phyloP scores from a whole-genome alignment of 805 yeast species.

The Kluyveromyces aestuarii region DNA sequence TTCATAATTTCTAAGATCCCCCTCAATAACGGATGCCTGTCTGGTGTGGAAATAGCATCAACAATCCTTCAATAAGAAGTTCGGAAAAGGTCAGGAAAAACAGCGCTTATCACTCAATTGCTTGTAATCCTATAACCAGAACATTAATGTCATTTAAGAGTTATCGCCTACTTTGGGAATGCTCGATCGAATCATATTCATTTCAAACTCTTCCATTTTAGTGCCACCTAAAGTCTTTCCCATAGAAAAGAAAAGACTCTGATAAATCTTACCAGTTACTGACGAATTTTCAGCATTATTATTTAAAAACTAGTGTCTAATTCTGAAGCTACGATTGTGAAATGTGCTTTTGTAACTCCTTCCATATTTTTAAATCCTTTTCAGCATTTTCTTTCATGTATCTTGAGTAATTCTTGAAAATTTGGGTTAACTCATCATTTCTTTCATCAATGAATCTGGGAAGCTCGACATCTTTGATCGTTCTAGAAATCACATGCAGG shows the following conservation, averaged over 20 bases:
- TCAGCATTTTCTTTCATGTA: conserved; percentile 23
- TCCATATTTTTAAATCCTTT: conserved; percentile 24
- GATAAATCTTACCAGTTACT: conserved; percentile 1
- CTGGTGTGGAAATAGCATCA: too few relatives aligned
- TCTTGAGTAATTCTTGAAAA: conserved; percentile 20
- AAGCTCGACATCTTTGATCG: conserved; percentile 26
- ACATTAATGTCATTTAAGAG: too few relatives aligned
- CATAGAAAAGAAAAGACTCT: neutral
- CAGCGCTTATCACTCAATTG: too few relatives aligned
- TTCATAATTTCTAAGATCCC: too few relatives aligned
- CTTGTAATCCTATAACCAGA: too few relatives aligned
- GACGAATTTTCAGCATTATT: conserved; percentile 14
- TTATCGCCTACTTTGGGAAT: too few relatives aligned
- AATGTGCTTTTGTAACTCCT: conserved; percentile 10
- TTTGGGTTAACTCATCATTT: conserved; percentile 15
- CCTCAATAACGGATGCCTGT: too few relatives aligned
- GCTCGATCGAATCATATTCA: too few relatives aligned
- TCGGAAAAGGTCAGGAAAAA: too few relatives aligned
- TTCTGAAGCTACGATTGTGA: neutral
- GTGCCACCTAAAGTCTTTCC: too few relatives aligned
- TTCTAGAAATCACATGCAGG: conserved; percentile 20
- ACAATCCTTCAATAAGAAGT: too few relatives aligned
- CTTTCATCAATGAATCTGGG: conserved; percentile 21
- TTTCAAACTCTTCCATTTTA: too few relatives aligned
- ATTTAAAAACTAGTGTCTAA: neutral